Evolutionary conservation across 768 basidiomycete genomes (phyloP), one percentile per base, ranked within the genome.

Genomic region (Russula sp.): DNA sequence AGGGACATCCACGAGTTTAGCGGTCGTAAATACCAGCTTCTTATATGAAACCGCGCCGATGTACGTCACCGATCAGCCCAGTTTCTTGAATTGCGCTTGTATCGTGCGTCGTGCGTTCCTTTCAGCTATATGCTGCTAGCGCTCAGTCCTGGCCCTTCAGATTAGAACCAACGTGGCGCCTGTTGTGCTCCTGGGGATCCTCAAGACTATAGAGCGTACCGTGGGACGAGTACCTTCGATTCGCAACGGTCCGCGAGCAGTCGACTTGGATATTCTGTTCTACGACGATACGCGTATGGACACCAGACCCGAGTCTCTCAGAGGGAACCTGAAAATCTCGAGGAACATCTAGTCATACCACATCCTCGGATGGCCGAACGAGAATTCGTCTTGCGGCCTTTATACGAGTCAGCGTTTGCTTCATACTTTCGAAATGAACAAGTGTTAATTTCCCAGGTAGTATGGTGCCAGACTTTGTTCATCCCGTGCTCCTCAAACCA

Each of bases 31-130:
- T 69, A 94, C 92, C 1, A 94, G 92, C 72, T 91, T 94, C 75
- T 72, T 98, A 77, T 98, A 98, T 72, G 90, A 98, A 75, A 94
- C 90, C 22, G 80, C 87, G 13, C 92, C 97, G 0, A 98, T 99
- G 97, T 98, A 99, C 73, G 89, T 96, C 49, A 84, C 84, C 13
- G 88, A 97, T 62, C 97, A 99, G 73, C 89, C 88, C 14, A 77
- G 79, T 40, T 98, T 98, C 75, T 82, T 90, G 64, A 99, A 98
- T 71, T 90, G 91, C 67, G 92, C 91, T n/a, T 90, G 93, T 66
- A 77, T 93, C 75, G 95, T 96, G 66, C 62, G 90, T 93, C 75
- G 95, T 96, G 66, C 62, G 90, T 80, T 11, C 54, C 20, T 30
- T 30, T 22, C 16, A 22, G 5, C 14, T 6, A 18, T 34, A 24